Percentiles rank a stretch among this genome's conserved stretches.
Conservation (phyloP, 2,329 filamentous ascomycete genomes). For the Chaetomium globosum region DNA sequence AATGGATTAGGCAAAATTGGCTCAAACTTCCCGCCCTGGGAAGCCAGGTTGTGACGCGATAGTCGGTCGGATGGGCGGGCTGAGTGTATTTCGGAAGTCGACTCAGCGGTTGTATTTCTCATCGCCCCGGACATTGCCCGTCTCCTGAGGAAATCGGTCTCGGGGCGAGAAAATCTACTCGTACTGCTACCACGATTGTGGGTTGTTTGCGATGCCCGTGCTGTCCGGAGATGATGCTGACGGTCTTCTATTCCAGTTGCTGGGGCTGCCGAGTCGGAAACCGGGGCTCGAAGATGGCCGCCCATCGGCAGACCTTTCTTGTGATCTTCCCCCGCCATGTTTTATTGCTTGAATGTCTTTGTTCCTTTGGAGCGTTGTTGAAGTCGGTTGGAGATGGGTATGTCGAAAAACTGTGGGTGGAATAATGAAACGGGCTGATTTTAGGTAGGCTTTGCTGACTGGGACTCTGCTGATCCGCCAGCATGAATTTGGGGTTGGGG, state of each 20-base stretch:
- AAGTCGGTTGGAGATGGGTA: not conserved
- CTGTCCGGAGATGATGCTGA: not conserved
- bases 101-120: not conserved
- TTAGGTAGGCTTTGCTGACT: no score
- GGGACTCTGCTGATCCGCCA: not conserved
- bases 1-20: not conserved
- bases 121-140: slow-evolving; percentile 16
- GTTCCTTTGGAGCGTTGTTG: not conserved
- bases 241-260: not conserved
- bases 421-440: not conserved
- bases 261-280: not conserved
- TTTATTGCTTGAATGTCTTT: not conserved
- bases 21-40: not conserved
- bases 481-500: not conserved
- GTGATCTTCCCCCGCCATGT: not conserved
- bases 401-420: not conserved
- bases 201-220: not conserved
- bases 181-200: not conserved
- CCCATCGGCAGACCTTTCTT: not conserved
- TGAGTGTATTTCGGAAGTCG: not conserved
- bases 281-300: not conserved
- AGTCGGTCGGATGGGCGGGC: not conserved
- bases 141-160: slow-evolving; percentile 12
- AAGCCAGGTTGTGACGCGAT: not conserved
- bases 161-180: not conserved